Percentiles rank a stretch among this genome's conserved stretches.
Conservation (phyloP, 1,284 basidiomycete genomes). For the Ganoderma meredithae region DNA sequence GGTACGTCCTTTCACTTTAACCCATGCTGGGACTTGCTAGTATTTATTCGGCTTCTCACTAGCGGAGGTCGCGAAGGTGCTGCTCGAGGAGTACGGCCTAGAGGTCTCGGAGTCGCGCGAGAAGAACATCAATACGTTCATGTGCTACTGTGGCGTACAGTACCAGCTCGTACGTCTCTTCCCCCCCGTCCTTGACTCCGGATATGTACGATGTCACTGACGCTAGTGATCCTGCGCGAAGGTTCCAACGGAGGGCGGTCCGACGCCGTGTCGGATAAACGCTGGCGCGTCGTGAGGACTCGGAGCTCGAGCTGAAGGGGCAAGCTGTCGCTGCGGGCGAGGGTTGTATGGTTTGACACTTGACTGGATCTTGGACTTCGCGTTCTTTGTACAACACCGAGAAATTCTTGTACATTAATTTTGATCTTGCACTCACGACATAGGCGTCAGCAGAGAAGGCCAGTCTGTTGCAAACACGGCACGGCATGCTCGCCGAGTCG, state of each 20-base stretch:
- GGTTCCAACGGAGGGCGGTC: not conserved
- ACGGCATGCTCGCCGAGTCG: no score
- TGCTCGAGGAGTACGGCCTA: slow-evolving; percentile 55
- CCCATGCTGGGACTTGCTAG: not conserved
- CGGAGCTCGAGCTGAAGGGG: not conserved
- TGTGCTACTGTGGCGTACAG: slow-evolving; percentile 58
- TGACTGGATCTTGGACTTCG: not conserved
- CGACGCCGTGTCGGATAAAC: not conserved
- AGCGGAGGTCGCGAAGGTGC: slow-evolving; percentile 46
- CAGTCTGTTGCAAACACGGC: no score
- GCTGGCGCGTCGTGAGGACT: not conserved
- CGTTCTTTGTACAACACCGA: not conserved
- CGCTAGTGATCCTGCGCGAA: slow-evolving; percentile 4
- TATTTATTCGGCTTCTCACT: not conserved
- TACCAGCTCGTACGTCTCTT: slow-evolving; percentile 48
- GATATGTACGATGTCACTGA: slow-evolving; percentile 19
- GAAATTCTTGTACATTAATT: not conserved
- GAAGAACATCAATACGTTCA: slow-evolving; percentile 57
- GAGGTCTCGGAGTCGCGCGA: slow-evolving; percentile 41
- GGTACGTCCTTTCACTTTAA: slow-evolving; percentile 43
- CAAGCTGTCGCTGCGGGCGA: not conserved
- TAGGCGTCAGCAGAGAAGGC: no score
- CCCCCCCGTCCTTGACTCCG: not conserved
- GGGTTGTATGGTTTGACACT: not conserved
- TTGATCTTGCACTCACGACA: no score